phyloP scores from a whole-genome alignment of 2,329 filamentous ascomycete genomes.

The Gnomoniopsis smithogilvyi region DNA sequence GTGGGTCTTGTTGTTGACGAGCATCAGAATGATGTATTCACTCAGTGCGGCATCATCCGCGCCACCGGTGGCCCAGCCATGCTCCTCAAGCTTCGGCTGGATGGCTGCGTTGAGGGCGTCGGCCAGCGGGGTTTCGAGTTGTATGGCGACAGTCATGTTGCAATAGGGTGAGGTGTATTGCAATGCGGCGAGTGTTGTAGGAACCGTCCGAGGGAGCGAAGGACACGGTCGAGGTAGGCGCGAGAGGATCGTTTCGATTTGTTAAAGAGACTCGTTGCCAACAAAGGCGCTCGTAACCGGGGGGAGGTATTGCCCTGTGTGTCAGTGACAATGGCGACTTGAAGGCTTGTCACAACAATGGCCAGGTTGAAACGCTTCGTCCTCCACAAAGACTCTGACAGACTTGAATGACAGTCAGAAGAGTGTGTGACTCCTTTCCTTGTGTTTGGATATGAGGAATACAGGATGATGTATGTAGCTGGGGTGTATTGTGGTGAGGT shows the following conservation, averaged over 20 bases:
- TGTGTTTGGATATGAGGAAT: too few species aligned
- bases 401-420: neutral
- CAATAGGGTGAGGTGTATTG: conserved; percentile 1
- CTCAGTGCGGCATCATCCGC: conserved; percentile 77
- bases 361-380: neutral
- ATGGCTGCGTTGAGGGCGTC: conserved; percentile 79
- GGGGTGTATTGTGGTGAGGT: too few species aligned
- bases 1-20: conserved; percentile 91
- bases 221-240: neutral
- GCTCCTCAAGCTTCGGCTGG: conserved; percentile 86
- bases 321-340: neutral
- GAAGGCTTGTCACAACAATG: conserved; percentile 9
- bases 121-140: conserved; percentile 77
- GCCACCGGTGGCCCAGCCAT: conserved; percentile 83
- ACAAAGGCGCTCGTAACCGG: neutral
- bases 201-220: neutral
- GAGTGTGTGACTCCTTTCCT: neutral
- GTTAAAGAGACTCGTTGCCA: neutral
- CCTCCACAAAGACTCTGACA: too few species aligned
- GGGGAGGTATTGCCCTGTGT: neutral
- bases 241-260: neutral
- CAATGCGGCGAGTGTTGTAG: neutral
- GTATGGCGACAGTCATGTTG: conserved; percentile 75
- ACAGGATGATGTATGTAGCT: too few species aligned
- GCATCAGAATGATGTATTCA: conserved; percentile 97